phyloP scores from a whole-genome alignment of 2,329 filamentous ascomycete genomes.

The Scleromitrula shiraiana region DNA sequence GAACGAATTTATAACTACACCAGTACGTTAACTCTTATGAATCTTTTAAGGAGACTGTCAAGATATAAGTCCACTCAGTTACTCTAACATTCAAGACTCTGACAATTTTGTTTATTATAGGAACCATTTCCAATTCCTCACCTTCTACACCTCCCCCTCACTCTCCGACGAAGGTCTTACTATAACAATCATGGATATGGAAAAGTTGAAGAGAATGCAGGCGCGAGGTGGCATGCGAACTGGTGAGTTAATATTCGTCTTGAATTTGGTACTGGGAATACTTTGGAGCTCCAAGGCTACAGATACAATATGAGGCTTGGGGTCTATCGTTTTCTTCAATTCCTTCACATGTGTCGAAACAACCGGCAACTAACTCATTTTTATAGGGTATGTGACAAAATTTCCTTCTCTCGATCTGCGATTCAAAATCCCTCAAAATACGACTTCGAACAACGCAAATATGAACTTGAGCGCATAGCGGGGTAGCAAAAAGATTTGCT shows the following conservation, averaged over 20 bases:
- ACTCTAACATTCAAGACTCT: not conserved
- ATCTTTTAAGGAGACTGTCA: too few species aligned
- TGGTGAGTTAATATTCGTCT: conserved; percentile 5
- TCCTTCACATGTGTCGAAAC: not conserved
- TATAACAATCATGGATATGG: conserved; percentile 52
- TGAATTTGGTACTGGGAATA: not conserved
- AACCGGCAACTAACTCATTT: not conserved
- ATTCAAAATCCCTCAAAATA: not conserved
- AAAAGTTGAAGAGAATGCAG: conserved; percentile 60
- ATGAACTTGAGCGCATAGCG: conserved; percentile 5
- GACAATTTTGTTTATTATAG: conserved; percentile 5
- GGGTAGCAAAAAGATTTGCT: conserved; percentile 18
- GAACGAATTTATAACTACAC: conserved; percentile 9
- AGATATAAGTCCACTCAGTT: not conserved
- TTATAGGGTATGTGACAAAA: conserved; percentile 19
- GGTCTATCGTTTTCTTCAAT: not conserved
- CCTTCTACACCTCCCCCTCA: conserved; percentile 13
- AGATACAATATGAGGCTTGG: not conserved
- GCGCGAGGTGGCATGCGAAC: conserved; percentile 37
- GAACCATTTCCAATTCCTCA: conserved; percentile 10
- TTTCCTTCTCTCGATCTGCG: not conserved
- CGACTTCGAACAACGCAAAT: not conserved
- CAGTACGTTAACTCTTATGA: conserved; percentile 12
- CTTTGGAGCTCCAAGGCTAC: not conserved
- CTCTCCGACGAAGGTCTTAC: conserved; percentile 20